phyloP scores from a whole-genome alignment of 2,329 filamentous ascomycete species.

The Cephalotrichum gorgonifer region DNA sequence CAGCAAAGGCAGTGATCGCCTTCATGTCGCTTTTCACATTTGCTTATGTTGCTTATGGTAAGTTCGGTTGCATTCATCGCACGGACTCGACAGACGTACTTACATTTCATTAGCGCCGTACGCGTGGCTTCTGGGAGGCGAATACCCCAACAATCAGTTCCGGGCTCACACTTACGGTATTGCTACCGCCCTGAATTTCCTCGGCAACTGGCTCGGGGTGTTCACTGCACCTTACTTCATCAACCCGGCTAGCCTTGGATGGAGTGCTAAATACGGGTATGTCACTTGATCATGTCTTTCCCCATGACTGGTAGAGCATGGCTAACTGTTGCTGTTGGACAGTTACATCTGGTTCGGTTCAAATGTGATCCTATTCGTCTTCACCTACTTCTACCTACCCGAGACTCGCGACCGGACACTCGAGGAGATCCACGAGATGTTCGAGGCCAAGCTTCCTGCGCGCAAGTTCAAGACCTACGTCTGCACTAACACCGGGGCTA shows the following conservation, averaged over 20 bases:
- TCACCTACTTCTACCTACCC: constrained; percentile 19
- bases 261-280: constrained; percentile 21
- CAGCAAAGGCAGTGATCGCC: constrained; percentile 18
- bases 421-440: constrained; percentile 7
- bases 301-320: constrained; percentile 1
- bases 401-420: constrained; percentile 7
- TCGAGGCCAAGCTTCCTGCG: constrained; percentile 5
- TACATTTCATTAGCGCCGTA: constrained; percentile 16
- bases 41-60: constrained; percentile 22
- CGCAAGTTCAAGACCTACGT: constrained; percentile 6
- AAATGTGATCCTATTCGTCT: constrained; percentile 33
- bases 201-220: constrained; percentile 26
- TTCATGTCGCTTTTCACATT: constrained; percentile 21
- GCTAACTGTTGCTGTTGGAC: constrained; percentile 8
- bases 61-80: constrained; percentile 1
- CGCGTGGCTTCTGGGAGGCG: constrained; percentile 27
- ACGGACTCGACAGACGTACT: not conserved
- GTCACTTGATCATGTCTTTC: not conserved
- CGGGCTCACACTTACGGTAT: constrained; percentile 27
- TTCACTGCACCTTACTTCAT: constrained; percentile 31
- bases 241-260: constrained; percentile 25
- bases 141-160: constrained; percentile 26
- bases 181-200: constrained; percentile 25
- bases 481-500: not conserved
- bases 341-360: constrained; percentile 28